Base-by-base conservation (phyloP, 1,139 yeast genomes). In the Lodderomyces jiufengensis region DNA sequence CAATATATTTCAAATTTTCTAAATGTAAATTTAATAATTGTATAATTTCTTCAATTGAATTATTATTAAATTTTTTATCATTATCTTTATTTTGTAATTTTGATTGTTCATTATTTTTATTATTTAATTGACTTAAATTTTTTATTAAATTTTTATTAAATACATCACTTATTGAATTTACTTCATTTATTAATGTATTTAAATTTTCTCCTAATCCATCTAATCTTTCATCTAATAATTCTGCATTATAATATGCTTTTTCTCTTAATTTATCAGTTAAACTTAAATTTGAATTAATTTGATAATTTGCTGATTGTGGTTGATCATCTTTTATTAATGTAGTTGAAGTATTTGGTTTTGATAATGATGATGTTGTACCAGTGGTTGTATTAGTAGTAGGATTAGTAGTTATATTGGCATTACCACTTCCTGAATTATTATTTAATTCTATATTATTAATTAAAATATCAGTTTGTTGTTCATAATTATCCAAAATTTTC, bases 191-290 rank as follows among this genome's bases (percentile, higher is more conserved):
- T 48, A 92, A 73, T 0, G 90, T 75, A 5, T 84, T 63, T 48
- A 92, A 73, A 52, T 85, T 86, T 30, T 77, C 71, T 11, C 95
- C 95, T 55, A 92, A 68, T 13, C 73, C 65, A 47, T 84, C 95
- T 45, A 92, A 66, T 55, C 84, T 84, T 49, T 83, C 92, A 54
- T 87, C 95, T 46, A 92, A 67, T 37, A 80, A 68, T 54, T 90
- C 95, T 0, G 98, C 97, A 29, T 88, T 76, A 46, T 78, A 80
- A 56, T 90, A 92, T 0, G 96, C 95, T 52, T 84, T 84, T 53
- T 84, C 94, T 50, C 98, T 80, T 52, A 88, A 86, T 57, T 84
- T 87, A 55, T 92, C 98, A 29, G 75, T 67, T n/a, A 64, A 65
- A 44, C 64, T 65, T 32, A 66, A 54, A 15, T 42, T 34, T 13